Evolutionary conservation across 1,139 yeast genomes (phyloP).

Genomic region (Kurtzmaniella natalensis): DNA sequence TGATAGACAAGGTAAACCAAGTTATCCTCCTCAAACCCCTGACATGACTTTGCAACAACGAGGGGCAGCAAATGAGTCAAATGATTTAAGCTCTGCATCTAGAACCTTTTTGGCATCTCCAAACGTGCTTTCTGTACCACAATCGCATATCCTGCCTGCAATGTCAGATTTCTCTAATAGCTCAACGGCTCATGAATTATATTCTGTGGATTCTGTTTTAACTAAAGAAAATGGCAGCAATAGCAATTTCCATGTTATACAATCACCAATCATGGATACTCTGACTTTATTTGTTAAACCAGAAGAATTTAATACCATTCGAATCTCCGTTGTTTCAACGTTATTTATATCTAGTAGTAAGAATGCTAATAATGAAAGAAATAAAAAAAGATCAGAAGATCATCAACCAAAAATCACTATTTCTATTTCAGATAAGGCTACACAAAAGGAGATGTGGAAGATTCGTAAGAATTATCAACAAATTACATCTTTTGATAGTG

Average conservation of each 20-base stretch:
- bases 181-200: slow-evolving; percentile 10
- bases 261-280: slow-evolving; percentile 22
- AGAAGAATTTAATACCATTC: slow-evolving; percentile 58
- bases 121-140: slow-evolving; percentile 2
- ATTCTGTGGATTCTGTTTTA: slow-evolving; percentile 12
- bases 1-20: too few species aligned
- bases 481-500: slow-evolving; percentile 51
- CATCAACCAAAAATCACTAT: slow-evolving; percentile 62
- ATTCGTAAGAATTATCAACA: slow-evolving; percentile 58
- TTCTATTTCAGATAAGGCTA: slow-evolving; percentile 53
- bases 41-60: neutral
- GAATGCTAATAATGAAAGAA: too few species aligned
- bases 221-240: slow-evolving; percentile 4
- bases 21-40: neutral
- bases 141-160: slow-evolving; percentile 2
- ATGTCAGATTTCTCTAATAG: slow-evolving; percentile 9
- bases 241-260: slow-evolving; percentile 21
- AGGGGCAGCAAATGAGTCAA: too few species aligned
- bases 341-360: slow-evolving; percentile 33
- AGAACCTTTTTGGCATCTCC: slow-evolving; percentile 7
- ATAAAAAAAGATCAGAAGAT: slow-evolving; percentile 35
- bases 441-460: slow-evolving; percentile 68
- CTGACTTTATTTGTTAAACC: slow-evolving; percentile 57
- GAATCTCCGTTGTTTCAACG: slow-evolving; percentile 56
- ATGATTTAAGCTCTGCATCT: neutral